Evolutionary conservation across 805 yeast genomes (phyloP).

Genomic region (Debaryomyces hansenii): DNA sequence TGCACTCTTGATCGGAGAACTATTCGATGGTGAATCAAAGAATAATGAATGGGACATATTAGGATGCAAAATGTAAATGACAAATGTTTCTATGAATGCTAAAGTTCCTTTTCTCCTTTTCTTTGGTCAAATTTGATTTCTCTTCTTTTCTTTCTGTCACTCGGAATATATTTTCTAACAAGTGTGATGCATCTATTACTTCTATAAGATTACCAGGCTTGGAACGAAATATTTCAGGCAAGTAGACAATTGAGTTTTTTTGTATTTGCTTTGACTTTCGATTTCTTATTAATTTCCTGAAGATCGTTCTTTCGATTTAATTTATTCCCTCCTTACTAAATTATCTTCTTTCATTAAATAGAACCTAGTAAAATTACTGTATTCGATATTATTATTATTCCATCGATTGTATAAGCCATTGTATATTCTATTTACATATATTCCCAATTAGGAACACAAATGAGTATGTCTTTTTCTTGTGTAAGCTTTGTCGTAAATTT

Average conservation of each 20-base stretch:
- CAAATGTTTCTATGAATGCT: not conserved
- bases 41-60: conserved; percentile 9
- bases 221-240: not conserved
- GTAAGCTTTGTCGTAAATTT: not conserved
- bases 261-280: too few species aligned
- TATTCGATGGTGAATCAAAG: conserved; percentile 8
- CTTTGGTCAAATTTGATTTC: not conserved
- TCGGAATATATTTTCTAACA: too few species aligned
- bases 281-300: too few species aligned
- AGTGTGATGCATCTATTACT: not conserved
- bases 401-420: conserved; percentile 3
- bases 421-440: conserved; percentile 8
- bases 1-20: conserved; percentile 2
- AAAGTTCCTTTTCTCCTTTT: not conserved
- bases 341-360: not conserved
- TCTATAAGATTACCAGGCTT: not conserved
- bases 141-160: too few species aligned
- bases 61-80: not conserved
- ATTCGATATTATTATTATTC: not conserved
- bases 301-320: too few species aligned
- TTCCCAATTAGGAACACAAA: conserved; percentile 11
- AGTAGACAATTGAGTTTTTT: too few species aligned
- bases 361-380: not conserved
- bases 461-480: conserved; percentile 1
- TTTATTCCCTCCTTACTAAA: conserved; percentile 1